Evolutionary conservation across 2,329 filamentous ascomycete genomes (phyloP).

Genomic region (Pyrenochaeta sp.): DNA sequence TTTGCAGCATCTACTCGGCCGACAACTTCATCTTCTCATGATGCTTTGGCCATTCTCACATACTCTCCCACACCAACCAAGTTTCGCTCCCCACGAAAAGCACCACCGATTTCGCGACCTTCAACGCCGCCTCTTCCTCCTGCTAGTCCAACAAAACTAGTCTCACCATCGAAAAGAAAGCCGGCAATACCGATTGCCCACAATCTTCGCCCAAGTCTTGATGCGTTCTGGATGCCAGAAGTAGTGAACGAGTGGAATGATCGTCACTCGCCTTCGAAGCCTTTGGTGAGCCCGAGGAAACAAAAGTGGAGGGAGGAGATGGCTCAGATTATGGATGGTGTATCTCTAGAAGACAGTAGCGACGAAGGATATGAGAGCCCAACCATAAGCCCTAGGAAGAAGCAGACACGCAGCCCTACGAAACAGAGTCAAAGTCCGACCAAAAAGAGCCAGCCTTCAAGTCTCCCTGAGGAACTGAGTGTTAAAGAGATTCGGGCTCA

Average conservation of each 20-base stretch:
- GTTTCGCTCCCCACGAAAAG: constrained; percentile 43
- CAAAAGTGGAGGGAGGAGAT: constrained; percentile 42
- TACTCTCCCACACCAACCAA: constrained; percentile 46
- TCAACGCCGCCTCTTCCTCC: constrained; percentile 40
- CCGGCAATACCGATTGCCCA: constrained; percentile 37
- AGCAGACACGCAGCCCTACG: constrained; percentile 33
- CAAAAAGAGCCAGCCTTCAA: constrained; percentile 13
- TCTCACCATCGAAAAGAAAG: constrained; percentile 48
- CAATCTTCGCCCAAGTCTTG: constrained; percentile 44
- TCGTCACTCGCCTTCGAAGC: constrained; percentile 44
- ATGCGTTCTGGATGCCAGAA: constrained; percentile 48
- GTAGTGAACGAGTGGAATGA: constrained; percentile 49
- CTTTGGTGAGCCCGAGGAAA: constrained; percentile 44
- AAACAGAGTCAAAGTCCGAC: constrained; percentile 27
- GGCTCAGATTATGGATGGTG: constrained; percentile 34
- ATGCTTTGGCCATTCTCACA: constrained; percentile 36
- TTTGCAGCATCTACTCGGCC: constrained; percentile 38
- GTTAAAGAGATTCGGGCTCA: constrained; percentile 36
- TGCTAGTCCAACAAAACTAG: constrained; percentile 40
- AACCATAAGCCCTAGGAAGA: constrained; percentile 30
- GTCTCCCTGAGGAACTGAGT: constrained; percentile 9
- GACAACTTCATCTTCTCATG: constrained; percentile 36
- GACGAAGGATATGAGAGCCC: constrained; percentile 28
- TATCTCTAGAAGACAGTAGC: constrained; percentile 34
- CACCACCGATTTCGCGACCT: constrained; percentile 37